Evolutionary conservation across 2,329 filamentous ascomycete genomes (phyloP).

Genomic region (Aotearoamyces nothofagi): DNA sequence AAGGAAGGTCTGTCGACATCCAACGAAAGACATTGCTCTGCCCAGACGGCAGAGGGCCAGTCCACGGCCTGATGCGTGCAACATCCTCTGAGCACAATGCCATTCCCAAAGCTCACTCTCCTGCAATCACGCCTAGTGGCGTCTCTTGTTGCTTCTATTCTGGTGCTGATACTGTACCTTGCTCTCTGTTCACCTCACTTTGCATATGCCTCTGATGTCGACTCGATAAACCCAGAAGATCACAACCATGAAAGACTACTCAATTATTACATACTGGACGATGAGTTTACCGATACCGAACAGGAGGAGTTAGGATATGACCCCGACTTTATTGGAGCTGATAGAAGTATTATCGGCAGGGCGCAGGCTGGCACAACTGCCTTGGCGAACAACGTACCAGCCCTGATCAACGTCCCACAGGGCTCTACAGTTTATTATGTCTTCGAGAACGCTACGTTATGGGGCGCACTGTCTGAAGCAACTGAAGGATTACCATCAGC

Average conservation of each 20-base stretch:
- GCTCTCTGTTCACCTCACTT: conserved; percentile 41
- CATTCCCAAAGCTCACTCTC: conserved; percentile 27
- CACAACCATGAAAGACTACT: conserved; percentile 27
- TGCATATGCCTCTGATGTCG: conserved; percentile 45
- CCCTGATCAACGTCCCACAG: conserved; percentile 40
- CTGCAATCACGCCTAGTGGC: conserved; percentile 59
- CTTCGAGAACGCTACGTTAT: conserved; percentile 41
- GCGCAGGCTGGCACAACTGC: conserved; percentile 31
- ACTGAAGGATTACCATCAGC: conserved; percentile 21
- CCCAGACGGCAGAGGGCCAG: too few species aligned
- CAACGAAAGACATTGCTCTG: too few species aligned
- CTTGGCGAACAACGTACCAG: conserved; percentile 50
- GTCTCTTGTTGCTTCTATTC: conserved; percentile 43
- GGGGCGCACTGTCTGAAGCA: conserved; percentile 23
- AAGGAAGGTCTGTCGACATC: too few species aligned
- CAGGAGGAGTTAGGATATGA: conserved; percentile 30
- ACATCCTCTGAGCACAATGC: conserved; percentile 14
- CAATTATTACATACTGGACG: conserved; percentile 15
- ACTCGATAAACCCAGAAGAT: conserved; percentile 25
- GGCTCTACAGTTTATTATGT: conserved; percentile 50
- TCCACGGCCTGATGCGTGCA: too few species aligned
- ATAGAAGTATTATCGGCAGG: conserved; percentile 47
- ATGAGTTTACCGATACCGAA: conserved; percentile 17
- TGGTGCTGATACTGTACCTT: conserved; percentile 46
- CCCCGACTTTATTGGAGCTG: conserved; percentile 44